A percentile compares a stretch with the other conserved stretches of the same genome.
Evolutionary conservation across 2,329 filamentous ascomycete genomes (phyloP).

Genomic region (Colletotrichum paranaense): DNA sequence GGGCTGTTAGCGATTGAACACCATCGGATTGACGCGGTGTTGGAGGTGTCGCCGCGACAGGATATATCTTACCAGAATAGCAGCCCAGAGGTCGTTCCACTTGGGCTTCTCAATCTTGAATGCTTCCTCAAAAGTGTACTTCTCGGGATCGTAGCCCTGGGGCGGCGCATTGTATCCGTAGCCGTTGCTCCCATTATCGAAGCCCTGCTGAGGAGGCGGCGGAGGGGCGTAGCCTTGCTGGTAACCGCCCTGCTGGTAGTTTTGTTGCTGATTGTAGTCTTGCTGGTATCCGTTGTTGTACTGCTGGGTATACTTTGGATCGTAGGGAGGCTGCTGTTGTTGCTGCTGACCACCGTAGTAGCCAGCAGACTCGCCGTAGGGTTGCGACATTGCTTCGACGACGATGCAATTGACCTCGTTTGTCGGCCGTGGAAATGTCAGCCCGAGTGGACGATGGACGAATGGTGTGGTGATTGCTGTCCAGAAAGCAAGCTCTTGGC

Average conservation of each 20-base stretch:
- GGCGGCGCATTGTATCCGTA: constrained; percentile 49
- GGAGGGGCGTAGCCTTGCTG: constrained; percentile 40
- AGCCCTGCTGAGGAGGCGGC: constrained; percentile 32
- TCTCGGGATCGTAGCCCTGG: constrained; percentile 54
- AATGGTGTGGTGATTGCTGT: not conserved
- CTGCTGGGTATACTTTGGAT: constrained; percentile 43
- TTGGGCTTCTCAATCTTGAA: constrained; percentile 89
- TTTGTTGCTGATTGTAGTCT: constrained; percentile 25
- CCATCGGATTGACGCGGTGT: constrained; percentile 19
- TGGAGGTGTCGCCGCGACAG: constrained; percentile 38
- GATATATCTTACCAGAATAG: constrained; percentile 69
- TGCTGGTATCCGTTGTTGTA: constrained; percentile 38
- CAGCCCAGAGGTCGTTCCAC: constrained; percentile 92
- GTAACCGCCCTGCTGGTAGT: constrained; percentile 41
- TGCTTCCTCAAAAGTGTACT: constrained; percentile 77
- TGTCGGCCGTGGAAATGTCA: not conserved
- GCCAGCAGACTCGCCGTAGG: constrained; percentile 31
- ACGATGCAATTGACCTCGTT: not conserved
- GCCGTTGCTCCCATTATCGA: constrained; percentile 39
- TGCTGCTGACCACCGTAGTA: constrained; percentile 35
- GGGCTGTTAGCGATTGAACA: not conserved
- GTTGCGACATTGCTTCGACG: constrained; percentile 27
- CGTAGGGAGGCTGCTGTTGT: constrained; percentile 38
- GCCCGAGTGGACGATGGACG: not conserved
- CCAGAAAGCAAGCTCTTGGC: not conserved